Evolutionary conservation across 768 basidiomycete species (phyloP).

Genomic region (Podaxis sp.): DNA sequence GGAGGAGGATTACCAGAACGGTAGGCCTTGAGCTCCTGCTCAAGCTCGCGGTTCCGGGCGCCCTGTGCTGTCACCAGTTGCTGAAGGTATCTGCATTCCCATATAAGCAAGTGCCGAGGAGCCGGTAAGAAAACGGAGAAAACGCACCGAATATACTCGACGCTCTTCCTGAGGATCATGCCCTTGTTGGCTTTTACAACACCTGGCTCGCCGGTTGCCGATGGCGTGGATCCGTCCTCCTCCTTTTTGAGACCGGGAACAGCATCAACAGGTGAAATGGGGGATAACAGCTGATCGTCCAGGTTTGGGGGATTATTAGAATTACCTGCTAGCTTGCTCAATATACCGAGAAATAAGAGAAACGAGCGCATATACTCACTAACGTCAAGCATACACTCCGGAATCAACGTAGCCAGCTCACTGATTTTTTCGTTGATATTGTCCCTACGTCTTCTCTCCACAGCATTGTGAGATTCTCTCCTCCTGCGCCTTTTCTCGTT

Average conservation of each 20-base stretch:
- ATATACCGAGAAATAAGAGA: not conserved
- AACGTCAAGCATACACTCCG: constrained; percentile 77
- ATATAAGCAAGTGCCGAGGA: not conserved
- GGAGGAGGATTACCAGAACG: constrained; percentile 27
- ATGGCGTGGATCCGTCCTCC: constrained; percentile 22
- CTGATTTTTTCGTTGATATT: constrained; percentile 96
- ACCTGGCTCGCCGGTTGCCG: constrained; percentile 17
- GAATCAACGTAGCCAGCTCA: constrained; percentile 86
- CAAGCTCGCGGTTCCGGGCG: constrained; percentile 74
- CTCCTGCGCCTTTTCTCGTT: constrained; percentile 81
- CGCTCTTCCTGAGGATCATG: constrained; percentile 85
- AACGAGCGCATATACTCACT: constrained; percentile 14
- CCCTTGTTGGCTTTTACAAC: constrained; percentile 92
- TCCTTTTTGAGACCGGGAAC: constrained; percentile 19
- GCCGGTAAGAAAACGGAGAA: not conserved
- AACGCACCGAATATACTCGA: constrained; percentile 60
- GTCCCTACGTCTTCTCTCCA: constrained; percentile 83
- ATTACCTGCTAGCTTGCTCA: not conserved
- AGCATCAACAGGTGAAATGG: constrained; percentile 2
- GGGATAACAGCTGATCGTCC: constrained; percentile 12
- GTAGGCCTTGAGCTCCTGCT: constrained; percentile 61
- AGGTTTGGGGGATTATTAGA: not conserved
- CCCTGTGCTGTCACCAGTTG: constrained; percentile 83
- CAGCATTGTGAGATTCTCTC: constrained; percentile 89
- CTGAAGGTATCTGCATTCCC: constrained; percentile 64